Evolutionary conservation across 23 red algal species (phyloP).

Genomic region (Gracilaria domingensis): DNA sequence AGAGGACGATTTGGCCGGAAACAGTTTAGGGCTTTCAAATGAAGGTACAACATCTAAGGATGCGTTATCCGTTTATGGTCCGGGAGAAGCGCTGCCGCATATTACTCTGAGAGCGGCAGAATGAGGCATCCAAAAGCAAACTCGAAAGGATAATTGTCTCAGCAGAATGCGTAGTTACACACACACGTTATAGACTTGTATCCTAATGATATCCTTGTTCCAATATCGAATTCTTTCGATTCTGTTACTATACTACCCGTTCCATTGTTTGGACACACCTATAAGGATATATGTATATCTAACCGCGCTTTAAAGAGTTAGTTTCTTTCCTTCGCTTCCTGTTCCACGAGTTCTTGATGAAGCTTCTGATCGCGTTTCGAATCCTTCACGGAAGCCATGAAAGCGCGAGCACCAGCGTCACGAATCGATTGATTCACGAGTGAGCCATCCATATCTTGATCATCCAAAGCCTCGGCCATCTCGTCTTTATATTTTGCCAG

Average conservation of each 20-base stretch:
- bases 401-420: slow-evolving; percentile 13
- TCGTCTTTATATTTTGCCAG: background rate
- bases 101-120: background rate
- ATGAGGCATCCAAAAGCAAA: background rate
- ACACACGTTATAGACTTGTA: background rate
- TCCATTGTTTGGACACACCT: background rate
- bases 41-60: slow-evolving; percentile 2
- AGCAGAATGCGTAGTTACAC: background rate
- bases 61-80: background rate
- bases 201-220: background rate
- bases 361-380: slow-evolving; percentile 57
- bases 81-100: slow-evolving; percentile 15
- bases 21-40: background rate
- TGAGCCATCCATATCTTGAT: slow-evolving; percentile 35
- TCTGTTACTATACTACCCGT: background rate
- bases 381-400: slow-evolving; percentile 45
- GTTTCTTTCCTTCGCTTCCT: slow-evolving; percentile 1
- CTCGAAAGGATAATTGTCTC: background rate
- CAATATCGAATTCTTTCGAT: background rate
- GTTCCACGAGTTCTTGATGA: slow-evolving; percentile 29
- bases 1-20: background rate
- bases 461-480: background rate
- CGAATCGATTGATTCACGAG: slow-evolving; percentile 1
- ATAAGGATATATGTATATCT: background rate
- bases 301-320: background rate